These are phyloP conservation scores for Raffaelea albimanens DNA, from an alignment of 2,329 filamentous ascomycete genomes.

Conservation along the genomic window DNA sequence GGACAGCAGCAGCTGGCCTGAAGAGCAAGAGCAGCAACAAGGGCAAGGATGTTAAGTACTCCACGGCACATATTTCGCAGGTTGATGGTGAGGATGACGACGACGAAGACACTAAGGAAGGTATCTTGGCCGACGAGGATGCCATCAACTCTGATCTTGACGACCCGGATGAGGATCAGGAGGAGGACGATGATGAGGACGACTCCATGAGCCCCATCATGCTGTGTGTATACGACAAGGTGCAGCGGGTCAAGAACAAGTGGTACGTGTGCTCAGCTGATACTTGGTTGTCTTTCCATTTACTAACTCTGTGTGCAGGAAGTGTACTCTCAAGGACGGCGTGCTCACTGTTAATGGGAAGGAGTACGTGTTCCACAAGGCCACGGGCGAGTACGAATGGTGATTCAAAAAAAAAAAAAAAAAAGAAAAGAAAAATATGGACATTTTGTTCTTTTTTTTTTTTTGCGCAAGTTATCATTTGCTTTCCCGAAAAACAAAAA, in stretches of 20 bases:
- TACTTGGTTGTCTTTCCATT: conserved; percentile 6
- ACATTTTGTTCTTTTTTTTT: too few species aligned
- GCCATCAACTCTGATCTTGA: conserved; percentile 98
- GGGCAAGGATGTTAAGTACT: neutral
- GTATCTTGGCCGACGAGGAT: conserved; percentile 68
- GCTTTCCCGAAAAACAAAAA: neutral
- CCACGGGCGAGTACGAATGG: conserved; percentile 96
- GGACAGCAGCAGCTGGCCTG: conserved; percentile 15
- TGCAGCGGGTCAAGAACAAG: conserved; percentile 98
- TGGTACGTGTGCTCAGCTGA: conserved; percentile 43
- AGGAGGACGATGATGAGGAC: conserved; percentile 80
- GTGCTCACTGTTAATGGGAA: conserved; percentile 88
- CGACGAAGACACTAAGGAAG: conserved; percentile 49
- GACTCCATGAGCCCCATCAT: conserved; percentile 82
- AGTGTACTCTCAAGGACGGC: conserved; percentile 96
- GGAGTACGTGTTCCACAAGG: conserved; percentile 98
- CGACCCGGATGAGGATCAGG: conserved; percentile 77
- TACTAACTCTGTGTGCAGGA: conserved; percentile 42
- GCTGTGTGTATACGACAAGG: conserved; percentile 99
- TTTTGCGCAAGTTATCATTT: too few species aligned
- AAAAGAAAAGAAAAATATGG: too few species aligned
- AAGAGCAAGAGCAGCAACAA: neutral
- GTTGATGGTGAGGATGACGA: conserved; percentile 51
- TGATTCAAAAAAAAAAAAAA: conserved; percentile 39
- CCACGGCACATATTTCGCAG: conserved; percentile 19